Evolutionary conservation across 495 filamentous ascomycete species (phyloP).

Genomic region (Xylaria grammica): DNA sequence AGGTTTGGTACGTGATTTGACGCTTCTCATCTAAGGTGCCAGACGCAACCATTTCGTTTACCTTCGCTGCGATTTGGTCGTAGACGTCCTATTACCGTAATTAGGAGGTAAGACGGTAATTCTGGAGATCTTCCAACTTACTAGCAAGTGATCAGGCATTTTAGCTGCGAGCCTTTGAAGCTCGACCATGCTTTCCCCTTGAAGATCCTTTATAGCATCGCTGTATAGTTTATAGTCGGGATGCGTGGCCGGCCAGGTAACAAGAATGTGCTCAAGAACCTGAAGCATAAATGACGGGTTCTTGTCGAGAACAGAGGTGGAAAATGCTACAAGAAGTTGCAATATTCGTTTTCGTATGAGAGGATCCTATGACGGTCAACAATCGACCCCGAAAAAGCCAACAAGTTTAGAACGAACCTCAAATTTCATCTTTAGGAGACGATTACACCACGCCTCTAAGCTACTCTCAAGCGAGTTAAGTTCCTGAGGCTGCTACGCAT

Average conservation of each 20-base stretch:
- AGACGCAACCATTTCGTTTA: conserved; percentile 77
- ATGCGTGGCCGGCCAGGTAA: conserved; percentile 73
- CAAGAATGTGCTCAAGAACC: conserved; percentile 87
- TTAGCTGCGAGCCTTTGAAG: conserved; percentile 86
- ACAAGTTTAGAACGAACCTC: conserved; percentile 56
- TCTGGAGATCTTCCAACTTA: conserved; percentile 39
- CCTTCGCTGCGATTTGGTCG: conserved; percentile 79
- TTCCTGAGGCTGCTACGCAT: conserved; percentile 58
- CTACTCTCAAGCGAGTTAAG: conserved; percentile 65
- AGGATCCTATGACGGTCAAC: conserved; percentile 66
- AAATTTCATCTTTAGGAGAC: conserved; percentile 73
- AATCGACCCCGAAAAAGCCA: not conserved
- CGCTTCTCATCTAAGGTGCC: conserved; percentile 77
- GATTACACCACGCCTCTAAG: conserved; percentile 81
- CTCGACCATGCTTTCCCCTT: conserved; percentile 80
- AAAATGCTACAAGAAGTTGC: conserved; percentile 83
- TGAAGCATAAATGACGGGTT: conserved; percentile 81
- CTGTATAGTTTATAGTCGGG: conserved; percentile 73
- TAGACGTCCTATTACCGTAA: conserved; percentile 68
- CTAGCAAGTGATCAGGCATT: conserved; percentile 86
- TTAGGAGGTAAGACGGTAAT: conserved; percentile 21
- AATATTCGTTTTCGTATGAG: conserved; percentile 82
- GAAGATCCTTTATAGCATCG: conserved; percentile 90
- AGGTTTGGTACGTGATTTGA: conserved; percentile 67
- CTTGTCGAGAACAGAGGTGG: conserved; percentile 78